phyloP scores from a whole-genome alignment of 1,139 yeast species.

The Candida gigantensis region DNA sequence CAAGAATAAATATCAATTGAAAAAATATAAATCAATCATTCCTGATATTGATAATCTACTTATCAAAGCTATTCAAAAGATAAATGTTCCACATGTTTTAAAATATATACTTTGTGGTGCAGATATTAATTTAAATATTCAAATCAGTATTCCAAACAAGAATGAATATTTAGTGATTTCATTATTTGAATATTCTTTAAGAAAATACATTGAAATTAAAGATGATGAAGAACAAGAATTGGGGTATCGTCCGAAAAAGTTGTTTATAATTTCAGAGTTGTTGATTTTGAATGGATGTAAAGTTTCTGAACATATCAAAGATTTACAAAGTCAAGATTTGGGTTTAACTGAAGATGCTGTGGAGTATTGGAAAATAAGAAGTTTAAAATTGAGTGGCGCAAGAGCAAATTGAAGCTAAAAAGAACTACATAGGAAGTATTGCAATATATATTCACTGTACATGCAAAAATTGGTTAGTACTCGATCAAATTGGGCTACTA shows the following conservation, averaged over 20 bases:
- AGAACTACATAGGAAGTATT: background rate
- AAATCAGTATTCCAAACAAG: conserved; percentile 24
- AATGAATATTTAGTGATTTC: conserved; percentile 33
- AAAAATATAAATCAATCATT: conserved; percentile 32
- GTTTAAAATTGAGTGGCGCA: conserved; percentile 28
- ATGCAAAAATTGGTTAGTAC: too few species aligned
- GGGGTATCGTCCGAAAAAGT: conserved; percentile 20
- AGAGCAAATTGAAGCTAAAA: background rate
- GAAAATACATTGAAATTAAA: conserved; percentile 44
- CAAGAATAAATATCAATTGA: conserved; percentile 49
- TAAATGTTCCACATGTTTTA: conserved; percentile 48
- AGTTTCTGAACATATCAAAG: conserved; percentile 20
- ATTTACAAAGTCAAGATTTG: conserved; percentile 26
- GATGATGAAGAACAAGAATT: conserved; percentile 14
- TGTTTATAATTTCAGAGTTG: conserved; percentile 74
- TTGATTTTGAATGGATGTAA: conserved; percentile 65
- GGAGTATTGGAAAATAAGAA: conserved; percentile 52
- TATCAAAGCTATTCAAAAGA: conserved; percentile 51
- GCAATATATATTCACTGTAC: too few species aligned
- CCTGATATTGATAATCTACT: conserved; percentile 29
- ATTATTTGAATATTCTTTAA: conserved; percentile 61
- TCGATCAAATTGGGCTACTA: too few species aligned
- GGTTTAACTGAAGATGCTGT: conserved; percentile 46
- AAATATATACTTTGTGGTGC: conserved; percentile 53
- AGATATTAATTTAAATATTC: conserved; percentile 41